phyloP scores from a whole-genome alignment of 208 protist species.

The Novymonas esmeraldas region DNA sequence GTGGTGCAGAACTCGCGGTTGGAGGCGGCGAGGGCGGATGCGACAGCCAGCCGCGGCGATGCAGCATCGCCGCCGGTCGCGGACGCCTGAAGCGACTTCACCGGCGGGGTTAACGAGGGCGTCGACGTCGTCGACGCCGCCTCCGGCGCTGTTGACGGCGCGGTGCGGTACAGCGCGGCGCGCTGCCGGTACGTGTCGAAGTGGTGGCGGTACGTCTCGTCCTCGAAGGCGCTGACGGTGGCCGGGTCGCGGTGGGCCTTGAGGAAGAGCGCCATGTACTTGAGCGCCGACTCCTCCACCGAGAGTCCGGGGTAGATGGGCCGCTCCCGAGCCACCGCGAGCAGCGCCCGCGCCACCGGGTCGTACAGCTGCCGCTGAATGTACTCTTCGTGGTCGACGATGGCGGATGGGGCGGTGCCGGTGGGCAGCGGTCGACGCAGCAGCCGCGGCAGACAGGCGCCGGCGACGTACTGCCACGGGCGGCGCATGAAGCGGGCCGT shows the following conservation, averaged over 20 bases:
- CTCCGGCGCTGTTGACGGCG: neutral
- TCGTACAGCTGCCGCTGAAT: slow-evolving; percentile 89
- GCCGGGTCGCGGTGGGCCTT: slow-evolving; percentile 73
- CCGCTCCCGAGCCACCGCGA: slow-evolving; percentile 66
- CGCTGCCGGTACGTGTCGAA: slow-evolving; percentile 65
- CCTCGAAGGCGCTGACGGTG: slow-evolving; percentile 67
- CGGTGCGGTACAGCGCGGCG: slow-evolving; percentile 57
- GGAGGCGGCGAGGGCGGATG: neutral
- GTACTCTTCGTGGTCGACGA: slow-evolving; percentile 69
- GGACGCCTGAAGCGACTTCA: no score
- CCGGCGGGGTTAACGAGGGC: no score
- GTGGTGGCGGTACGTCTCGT: slow-evolving; percentile 64
- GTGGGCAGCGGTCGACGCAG: slow-evolving; percentile 73
- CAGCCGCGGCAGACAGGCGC: slow-evolving; percentile 57
- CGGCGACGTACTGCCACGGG: slow-evolving; percentile 86
- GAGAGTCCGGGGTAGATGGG: slow-evolving; percentile 87
- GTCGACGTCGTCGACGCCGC: neutral
- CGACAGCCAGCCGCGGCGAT: neutral
- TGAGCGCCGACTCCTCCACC: slow-evolving; percentile 85
- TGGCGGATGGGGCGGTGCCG: slow-evolving; percentile 13
- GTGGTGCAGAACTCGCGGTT: slow-evolving; percentile 14
- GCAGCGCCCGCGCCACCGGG: slow-evolving; percentile 73
- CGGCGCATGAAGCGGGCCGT: slow-evolving; percentile 69
- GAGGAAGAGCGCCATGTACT: slow-evolving; percentile 89
- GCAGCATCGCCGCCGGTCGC: neutral